These are phyloP conservation scores for Penicillium brevicompactum DNA, from an alignment of 2,329 filamentous ascomycete genomes.

Conservation along the genomic window DNA sequence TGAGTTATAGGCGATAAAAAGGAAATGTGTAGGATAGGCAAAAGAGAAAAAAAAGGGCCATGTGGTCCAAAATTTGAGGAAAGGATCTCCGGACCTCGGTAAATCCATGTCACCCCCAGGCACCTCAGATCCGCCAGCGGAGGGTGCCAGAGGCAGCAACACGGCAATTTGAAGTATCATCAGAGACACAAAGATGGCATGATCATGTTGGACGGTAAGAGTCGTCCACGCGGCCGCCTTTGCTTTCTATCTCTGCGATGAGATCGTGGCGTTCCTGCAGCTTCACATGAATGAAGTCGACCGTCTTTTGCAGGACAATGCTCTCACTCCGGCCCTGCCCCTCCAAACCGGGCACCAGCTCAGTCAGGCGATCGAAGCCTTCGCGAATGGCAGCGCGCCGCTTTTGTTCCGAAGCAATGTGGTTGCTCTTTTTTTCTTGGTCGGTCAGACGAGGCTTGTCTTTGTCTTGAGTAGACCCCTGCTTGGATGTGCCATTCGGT, in stretches of 20 bases:
- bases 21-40: slow-evolving; percentile 14
- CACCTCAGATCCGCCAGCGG: slow-evolving; percentile 8
- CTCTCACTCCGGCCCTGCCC: slow-evolving; percentile 85
- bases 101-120: slow-evolving; percentile 3
- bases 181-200: background rate
- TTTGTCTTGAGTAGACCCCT: slow-evolving; percentile 32
- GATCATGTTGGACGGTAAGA: slow-evolving; percentile 33
- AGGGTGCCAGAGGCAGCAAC: background rate
- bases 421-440: slow-evolving; percentile 72
- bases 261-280: slow-evolving; percentile 61
- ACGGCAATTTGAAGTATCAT: background rate
- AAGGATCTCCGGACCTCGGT: slow-evolving; percentile 16
- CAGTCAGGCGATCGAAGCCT: slow-evolving; percentile 79
- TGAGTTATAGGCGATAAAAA: slow-evolving; percentile 2
- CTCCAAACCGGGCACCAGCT: slow-evolving; percentile 77
- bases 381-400: slow-evolving; percentile 75
- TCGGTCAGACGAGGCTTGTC: slow-evolving; percentile 69
- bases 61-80: slow-evolving; percentile 5
- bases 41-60: slow-evolving; percentile 4
- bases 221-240: slow-evolving; percentile 58
- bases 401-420: slow-evolving; percentile 68
- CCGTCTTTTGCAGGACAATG: slow-evolving; percentile 73
- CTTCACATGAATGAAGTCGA: slow-evolving; percentile 65
- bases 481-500: slow-evolving; percentile 33
- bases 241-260: slow-evolving; percentile 60